These are phyloP conservation scores for Flammula alnicola DNA, from an alignment of 1,284 basidiomycete species.

Conservation along the genomic window DNA sequence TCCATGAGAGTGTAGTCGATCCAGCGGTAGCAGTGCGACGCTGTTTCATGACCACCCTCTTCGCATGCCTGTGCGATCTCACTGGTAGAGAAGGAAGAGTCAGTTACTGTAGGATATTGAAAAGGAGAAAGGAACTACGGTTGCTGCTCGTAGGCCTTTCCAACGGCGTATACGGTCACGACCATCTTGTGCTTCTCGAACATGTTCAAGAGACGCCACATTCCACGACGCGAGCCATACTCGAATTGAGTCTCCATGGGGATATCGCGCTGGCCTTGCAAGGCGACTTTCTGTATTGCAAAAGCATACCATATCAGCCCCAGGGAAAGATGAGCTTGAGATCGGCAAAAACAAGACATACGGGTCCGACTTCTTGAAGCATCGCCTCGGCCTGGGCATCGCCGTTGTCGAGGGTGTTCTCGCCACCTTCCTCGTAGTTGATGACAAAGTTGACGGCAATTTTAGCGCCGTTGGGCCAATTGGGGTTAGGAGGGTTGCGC, in stretches of 20 bases:
- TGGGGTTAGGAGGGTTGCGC: slow-evolving; percentile 18
- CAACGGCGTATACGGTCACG: slow-evolving; percentile 21
- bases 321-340: too few species aligned
- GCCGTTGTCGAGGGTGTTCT: slow-evolving; percentile 21
- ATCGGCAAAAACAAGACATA: too few species aligned
- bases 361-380: slow-evolving; percentile 19
- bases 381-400: slow-evolving; percentile 17
- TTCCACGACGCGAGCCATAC: slow-evolving; percentile 21
- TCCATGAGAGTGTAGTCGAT: slow-evolving; percentile 21
- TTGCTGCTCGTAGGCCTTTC: slow-evolving; percentile 20
- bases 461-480: slow-evolving; percentile 21
- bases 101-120: not conserved
- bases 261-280: slow-evolving; percentile 17
- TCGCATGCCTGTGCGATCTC: slow-evolving; percentile 20
- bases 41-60: slow-evolving; percentile 20
- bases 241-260: slow-evolving; percentile 23
- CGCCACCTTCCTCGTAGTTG: slow-evolving; percentile 23
- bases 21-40: slow-evolving; percentile 24
- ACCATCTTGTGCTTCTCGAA: slow-evolving; percentile 21
- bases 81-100: slow-evolving; percentile 5
- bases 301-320: too few species aligned
- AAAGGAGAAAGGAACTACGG: slow-evolving; percentile 9
- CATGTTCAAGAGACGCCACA: slow-evolving; percentile 22
- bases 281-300: slow-evolving; percentile 16
- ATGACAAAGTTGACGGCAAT: slow-evolving; percentile 23